phyloP scores from a whole-genome alignment of 306 rosid species.

The Datisca glomerata region DNA sequence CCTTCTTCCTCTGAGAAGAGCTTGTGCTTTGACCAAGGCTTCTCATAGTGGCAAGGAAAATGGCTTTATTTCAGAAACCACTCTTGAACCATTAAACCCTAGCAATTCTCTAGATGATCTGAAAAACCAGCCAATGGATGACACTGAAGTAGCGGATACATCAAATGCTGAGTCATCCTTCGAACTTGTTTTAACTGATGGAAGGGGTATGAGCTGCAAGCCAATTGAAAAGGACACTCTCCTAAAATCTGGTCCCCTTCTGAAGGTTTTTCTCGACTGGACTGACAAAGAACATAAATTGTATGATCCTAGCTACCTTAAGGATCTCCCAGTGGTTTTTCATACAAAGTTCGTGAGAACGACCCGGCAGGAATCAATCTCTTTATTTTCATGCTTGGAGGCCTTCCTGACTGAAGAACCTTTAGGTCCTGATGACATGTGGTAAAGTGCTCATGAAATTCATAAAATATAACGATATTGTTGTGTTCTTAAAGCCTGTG shows the following conservation, averaged over 20 bases:
- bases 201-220: constrained; percentile 37
- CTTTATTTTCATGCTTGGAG: constrained; percentile 95
- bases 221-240: constrained; percentile 46
- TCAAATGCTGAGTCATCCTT: constrained; percentile 44
- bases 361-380: constrained; percentile 85
- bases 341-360: constrained; percentile 69
- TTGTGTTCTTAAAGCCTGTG: neutral
- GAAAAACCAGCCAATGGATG: constrained; percentile 18
- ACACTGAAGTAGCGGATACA: constrained; percentile 35
- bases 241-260: constrained; percentile 29
- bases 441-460: constrained; percentile 44
- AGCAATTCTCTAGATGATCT: constrained; percentile 21
- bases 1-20: constrained; percentile 60
- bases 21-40: constrained; percentile 29
- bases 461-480: too few species aligned
- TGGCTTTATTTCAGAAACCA: constrained; percentile 43
- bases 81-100: constrained; percentile 38
- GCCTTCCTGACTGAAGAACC: constrained; percentile 97
- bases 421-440: constrained; percentile 97
- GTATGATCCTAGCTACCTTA: constrained; percentile 68
- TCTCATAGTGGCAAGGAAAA: constrained; percentile 55
- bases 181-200: constrained; percentile 48
- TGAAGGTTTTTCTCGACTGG: constrained; percentile 74
- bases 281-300: constrained; percentile 49
- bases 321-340: constrained; percentile 89